phyloP scores from a whole-genome alignment of 2,329 filamentous ascomycete species.

The Ophiostoma fasciatum region DNA sequence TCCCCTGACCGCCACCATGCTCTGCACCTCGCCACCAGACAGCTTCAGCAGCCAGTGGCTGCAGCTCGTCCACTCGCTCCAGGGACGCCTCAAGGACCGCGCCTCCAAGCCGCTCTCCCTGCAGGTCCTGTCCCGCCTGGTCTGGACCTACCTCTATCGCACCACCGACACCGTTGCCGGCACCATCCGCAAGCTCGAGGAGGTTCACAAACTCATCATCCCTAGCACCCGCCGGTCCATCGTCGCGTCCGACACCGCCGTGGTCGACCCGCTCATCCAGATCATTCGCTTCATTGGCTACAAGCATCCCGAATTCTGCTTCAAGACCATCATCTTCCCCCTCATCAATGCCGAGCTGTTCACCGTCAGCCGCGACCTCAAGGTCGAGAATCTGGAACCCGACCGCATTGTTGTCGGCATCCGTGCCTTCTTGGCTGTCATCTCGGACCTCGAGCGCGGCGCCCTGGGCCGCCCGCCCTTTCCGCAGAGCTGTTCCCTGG shows the following conservation, averaged over 20 bases:
- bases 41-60: conserved; percentile 78
- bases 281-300: conserved; percentile 90
- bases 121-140: conserved; percentile 74
- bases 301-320: conserved; percentile 87
- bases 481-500: conserved; percentile 54
- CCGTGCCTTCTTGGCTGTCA: conserved; percentile 79
- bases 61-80: conserved; percentile 60
- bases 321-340: conserved; percentile 84
- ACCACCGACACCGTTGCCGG: conserved; percentile 54
- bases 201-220: conserved; percentile 72
- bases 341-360: conserved; percentile 90
- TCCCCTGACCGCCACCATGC: conserved; percentile 69
- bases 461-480: conserved; percentile 69
- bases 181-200: conserved; percentile 69
- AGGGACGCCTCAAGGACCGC: conserved; percentile 73
- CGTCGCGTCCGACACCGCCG: conserved; percentile 66
- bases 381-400: conserved; percentile 84
- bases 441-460: conserved; percentile 80
- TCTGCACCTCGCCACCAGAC: conserved; percentile 79
- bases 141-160: conserved; percentile 92
- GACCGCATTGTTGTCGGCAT: conserved; percentile 98
- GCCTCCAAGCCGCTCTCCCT: conserved; percentile 63
- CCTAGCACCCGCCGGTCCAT: conserved; percentile 68
- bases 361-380: conserved; percentile 57
- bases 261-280: conserved; percentile 82